Evolutionary conservation across 345 rosid species (phyloP), one percentile per base, ranked within the genome.

Genomic region (Eutrema yunnanense): DNA sequence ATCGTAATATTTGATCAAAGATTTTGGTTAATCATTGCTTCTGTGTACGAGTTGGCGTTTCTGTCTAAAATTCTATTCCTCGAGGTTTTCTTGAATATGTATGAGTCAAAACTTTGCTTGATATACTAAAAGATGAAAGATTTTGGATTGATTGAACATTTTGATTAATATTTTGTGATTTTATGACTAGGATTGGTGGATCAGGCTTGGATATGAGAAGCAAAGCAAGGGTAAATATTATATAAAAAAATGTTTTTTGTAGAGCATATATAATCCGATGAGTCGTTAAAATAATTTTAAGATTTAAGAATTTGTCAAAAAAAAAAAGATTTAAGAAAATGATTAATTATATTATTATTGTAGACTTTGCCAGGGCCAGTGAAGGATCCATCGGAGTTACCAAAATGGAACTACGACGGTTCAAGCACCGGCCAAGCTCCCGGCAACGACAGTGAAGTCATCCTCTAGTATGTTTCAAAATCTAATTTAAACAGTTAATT

Each of bases 391-490:
- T 36, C 89, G 1, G 75, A 80, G 56, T 84, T 90, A 2, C 97
- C 96, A 4, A 85, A 85, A 62, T 90, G 96, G 96, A 90, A 90
- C 80, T 90, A 84, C 47, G 96, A 90, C 50, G 94, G 97, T 6
- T 86, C 94, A 19, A 88, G 94, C 79, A 90, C 97, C 0, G 72
- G 79, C 13, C 97, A 90, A 68, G 95, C 97, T 29, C 85, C 88
- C 8, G 92, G 92, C 0, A 82, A 87, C 2, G 88, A 90, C 80
- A 87, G 95, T 62, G 97, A 90, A 79, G 97, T 88, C 71, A 90
- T 90, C 65, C 38, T 90, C 42, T 51, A 79, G 95, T 90, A 83
- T 14, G 92, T 83, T 11, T 22, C 55, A 6, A 43, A 38, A 19
- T n/a, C 3, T 48, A 46, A 26, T 6, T 3, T 26, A 71, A 27